Evolutionary conservation across 805 yeast species (phyloP), one percentile per base, ranked within the genome.

Genomic region (Yarrowia keelungensis): DNA sequence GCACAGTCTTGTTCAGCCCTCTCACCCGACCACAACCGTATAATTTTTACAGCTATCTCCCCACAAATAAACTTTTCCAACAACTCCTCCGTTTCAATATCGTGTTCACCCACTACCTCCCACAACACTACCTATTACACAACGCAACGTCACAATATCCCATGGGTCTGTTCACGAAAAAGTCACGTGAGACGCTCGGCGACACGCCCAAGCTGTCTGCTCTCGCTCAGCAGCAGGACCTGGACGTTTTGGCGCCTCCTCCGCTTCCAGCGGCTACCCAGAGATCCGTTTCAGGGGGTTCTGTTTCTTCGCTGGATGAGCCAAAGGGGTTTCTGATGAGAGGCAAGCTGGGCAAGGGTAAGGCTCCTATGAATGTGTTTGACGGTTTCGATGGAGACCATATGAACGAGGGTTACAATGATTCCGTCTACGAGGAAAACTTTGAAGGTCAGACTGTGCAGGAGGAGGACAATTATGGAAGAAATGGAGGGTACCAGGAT

Each of bases 161-260:
- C 51, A 59, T 59, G 65, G 65, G 65, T 8, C 51, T 59, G 12
- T 59, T 59, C 39, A 12, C 41, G 14, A 59, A 59, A 59, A 59
- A 59, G 42, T 43, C 65, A 11, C 35, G 46, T 1, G 65, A 59
- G 11, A 15, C 42, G 10, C 12, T 45, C 14, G 4, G 4, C 35
- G 51, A 45, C 43, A n/a, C 41, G 41, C 65, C 65, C 41, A 45
- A 43, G 51, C 42, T 59, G 41, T 43, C 65, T 2, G 19, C 35
- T 3, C 42, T 59, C 9, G 65, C 51, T 2, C 65, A 59, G 9
- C n/a, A 43, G 26, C 4, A 51, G 8, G 51, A 59, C 9, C 51
- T 43, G 4, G 41, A 11, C 35, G 39, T 59, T 32, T 26, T 59
- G 39, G 32, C 15, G 5, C 65, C 65, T 12, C 65, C 65, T 5